phyloP scores from a whole-genome alignment of 371 early-diverging fungal species.

The Apophysomyces trapeziformis region DNA sequence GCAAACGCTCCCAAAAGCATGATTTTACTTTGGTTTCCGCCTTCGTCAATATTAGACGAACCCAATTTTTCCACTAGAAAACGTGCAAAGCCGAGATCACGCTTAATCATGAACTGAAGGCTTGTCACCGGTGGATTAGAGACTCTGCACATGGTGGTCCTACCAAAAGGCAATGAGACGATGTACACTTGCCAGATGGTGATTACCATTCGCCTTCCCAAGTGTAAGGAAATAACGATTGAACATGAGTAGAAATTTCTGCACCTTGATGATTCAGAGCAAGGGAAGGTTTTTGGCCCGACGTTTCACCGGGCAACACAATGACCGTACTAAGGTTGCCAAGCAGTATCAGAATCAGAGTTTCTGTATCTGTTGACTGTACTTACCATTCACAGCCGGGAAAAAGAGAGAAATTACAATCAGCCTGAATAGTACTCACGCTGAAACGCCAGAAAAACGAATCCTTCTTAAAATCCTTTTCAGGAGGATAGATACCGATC shows the following conservation, averaged over 20 bases:
- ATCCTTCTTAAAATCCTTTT: slow-evolving; percentile 46
- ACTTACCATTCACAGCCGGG: slow-evolving; percentile 64
- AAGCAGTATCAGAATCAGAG: not conserved
- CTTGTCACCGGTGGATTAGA: slow-evolving; percentile 40
- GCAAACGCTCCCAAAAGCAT: slow-evolving; percentile 56
- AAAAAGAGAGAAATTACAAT: slow-evolving; percentile 56
- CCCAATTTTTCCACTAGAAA: slow-evolving; percentile 30
- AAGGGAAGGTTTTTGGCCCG: slow-evolving; percentile 23
- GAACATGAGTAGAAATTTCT: slow-evolving; percentile 41
- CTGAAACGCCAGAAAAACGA: slow-evolving; percentile 62
- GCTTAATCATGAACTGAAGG: slow-evolving; percentile 56
- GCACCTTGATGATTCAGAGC: slow-evolving; percentile 54
- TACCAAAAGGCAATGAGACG: not conserved
- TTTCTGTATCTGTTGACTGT: slow-evolving; percentile 11
- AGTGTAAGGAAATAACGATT: slow-evolving; percentile 59
- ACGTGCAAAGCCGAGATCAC: slow-evolving; percentile 28
- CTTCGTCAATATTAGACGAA: slow-evolving; percentile 22
- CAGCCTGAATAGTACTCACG: slow-evolving; percentile 41
- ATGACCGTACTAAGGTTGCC: slow-evolving; percentile 22
- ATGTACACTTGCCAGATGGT: not conserved
- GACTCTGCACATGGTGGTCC: slow-evolving; percentile 48
- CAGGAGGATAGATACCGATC: slow-evolving; percentile 58
- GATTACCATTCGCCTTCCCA: slow-evolving; percentile 60
- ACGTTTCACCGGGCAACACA: slow-evolving; percentile 20
- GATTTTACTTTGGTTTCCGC: slow-evolving; percentile 39